Base-by-base conservation (phyloP, 202 grass and related monocot species). In the Eragrostis tef region DNA sequence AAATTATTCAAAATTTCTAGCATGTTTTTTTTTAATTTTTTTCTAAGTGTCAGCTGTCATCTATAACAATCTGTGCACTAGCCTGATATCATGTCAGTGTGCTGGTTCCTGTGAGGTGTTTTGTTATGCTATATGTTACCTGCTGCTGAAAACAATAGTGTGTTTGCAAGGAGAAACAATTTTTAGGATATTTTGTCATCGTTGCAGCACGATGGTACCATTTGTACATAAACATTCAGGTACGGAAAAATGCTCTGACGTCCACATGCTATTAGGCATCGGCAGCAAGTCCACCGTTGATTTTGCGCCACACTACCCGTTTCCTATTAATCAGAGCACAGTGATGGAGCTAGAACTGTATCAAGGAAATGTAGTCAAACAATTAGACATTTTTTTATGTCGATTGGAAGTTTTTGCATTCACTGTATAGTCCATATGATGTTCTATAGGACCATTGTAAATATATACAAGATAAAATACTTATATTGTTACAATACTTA, bases 191-290 rank as follows among this genome's bases (percentile, higher is more conserved):
- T 54, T 9, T 68, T 21, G 11, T 42, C 21, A 72, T 56, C 6
- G 71, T 43, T 71, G 63, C 20, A 63, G 14, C 17, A n/a, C 51
- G 10, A 64, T 19, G 13, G 47, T 59, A 26, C 6, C 6, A 14
- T 15, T 29, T 80, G 50, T 81, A 83, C 25, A 78, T 72, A 67
- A 47, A 46, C 45, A 48, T 64, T 70, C 9, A 26, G 11, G 16
- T 1, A 5, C 26, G 39, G 24, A 9, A 27, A 27, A 47, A 64
- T 61, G 42, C 24, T 21, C 22, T 60, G 22, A 60, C 22, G 19
- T 57, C n/a, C 53, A 56, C 53, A 21, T 56, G n/a, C 6, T 56
- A 56, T 53, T 20, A 57, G 7, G 53, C 9, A 27, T 77, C 22
- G 29, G 8, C 16, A 64, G 74, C 59, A 34, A 78, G 44, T 7